Evolutionary conservation across 2,329 filamentous ascomycete species (phyloP).

Genomic region (Septoria linicola): DNA sequence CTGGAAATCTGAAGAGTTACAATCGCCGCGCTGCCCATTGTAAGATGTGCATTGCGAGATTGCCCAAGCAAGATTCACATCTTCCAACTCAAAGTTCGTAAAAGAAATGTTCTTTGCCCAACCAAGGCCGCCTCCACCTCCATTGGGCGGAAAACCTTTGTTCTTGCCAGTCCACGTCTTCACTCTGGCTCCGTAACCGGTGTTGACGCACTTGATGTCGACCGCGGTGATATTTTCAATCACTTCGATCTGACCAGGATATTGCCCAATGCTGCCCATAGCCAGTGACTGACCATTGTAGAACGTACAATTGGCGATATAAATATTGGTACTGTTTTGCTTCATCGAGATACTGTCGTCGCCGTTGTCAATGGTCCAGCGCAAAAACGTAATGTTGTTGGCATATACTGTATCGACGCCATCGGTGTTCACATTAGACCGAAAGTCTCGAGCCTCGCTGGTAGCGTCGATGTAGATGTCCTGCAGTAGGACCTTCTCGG

Average conservation of each 20-base stretch:
- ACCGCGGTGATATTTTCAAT: conserved; percentile 52
- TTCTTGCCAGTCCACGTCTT: conserved; percentile 59
- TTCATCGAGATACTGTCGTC: conserved; percentile 57
- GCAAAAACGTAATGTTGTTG: conserved; percentile 52
- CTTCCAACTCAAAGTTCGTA: conserved; percentile 35
- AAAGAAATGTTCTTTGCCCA: conserved; percentile 42
- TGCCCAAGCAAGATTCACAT: conserved; percentile 30
- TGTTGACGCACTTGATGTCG: conserved; percentile 42
- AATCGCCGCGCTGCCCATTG: conserved; percentile 25
- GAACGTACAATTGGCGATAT: conserved; percentile 52
- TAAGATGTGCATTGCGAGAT: conserved; percentile 36
- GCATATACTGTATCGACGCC: conserved; percentile 56
- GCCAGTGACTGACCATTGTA: conserved; percentile 54
- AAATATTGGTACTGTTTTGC: conserved; percentile 57
- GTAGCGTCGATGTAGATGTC: conserved; percentile 57
- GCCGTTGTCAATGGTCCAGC: conserved; percentile 55
- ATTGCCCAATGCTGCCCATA: conserved; percentile 59
- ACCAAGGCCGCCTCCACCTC: conserved; percentile 57
- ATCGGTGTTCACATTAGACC: conserved; percentile 43
- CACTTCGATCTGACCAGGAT: conserved; percentile 49
- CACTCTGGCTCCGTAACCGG: conserved; percentile 34
- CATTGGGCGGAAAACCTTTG: conserved; percentile 55
- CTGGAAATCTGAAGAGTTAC: conserved; percentile 39
- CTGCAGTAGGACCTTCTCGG: conserved; percentile 49
- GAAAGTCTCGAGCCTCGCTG: conserved; percentile 41